Base-by-base conservation (phyloP, 768 basidiomycete genomes). In the Chiua virens region DNA sequence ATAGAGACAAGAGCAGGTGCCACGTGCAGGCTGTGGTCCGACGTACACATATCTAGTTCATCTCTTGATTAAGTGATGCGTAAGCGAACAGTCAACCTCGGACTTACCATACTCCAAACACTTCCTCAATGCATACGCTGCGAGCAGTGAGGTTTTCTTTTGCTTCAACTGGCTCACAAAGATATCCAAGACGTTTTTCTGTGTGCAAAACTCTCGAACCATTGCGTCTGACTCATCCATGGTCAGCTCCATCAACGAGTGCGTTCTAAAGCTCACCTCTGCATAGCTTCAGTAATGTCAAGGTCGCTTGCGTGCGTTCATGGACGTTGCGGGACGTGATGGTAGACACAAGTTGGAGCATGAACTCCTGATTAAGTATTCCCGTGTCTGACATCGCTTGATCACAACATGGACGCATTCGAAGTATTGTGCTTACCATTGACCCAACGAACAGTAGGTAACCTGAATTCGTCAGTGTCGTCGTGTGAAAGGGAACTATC, bases 231-330 rank as follows among this genome's bases (percentile, higher is more conserved):
- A 15, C 15, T 13, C 1, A 25, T 14, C 14, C 10, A 5, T 11
- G 7, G 14, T 45, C 43, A 47, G 17, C 32, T 22, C 39, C 23
- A 5, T 30, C 3, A 25, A 11, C 8, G 7, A 15, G 17, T 35
- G 3, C 20, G 9, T 4, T 20, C 5, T 18, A 38, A 21, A 13
- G 22, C 55, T 46, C 20, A 56, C 52, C 5, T 21, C 20, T 38
- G 21, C 52, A 56, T 13, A 56, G 18, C n/a, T 57, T 57, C 18
- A 50, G 22, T 10, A 57, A 34, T 3, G 38, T 41, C 34, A 57
- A 39, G 4, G 56, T 57, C 13, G 50, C 50, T 1, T 5, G 13
- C 2, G 23, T 52, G 39, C 54, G 47, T 14, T 43, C 8, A 20
- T 21, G 30, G 15, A 15, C 5, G 42, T 46, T 3, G 1, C 21